Evolutionary conservation across 2,329 filamentous ascomycete species (phyloP), one percentile per base, ranked within the genome.

Genomic region (Mycosphaerella sp.): DNA sequence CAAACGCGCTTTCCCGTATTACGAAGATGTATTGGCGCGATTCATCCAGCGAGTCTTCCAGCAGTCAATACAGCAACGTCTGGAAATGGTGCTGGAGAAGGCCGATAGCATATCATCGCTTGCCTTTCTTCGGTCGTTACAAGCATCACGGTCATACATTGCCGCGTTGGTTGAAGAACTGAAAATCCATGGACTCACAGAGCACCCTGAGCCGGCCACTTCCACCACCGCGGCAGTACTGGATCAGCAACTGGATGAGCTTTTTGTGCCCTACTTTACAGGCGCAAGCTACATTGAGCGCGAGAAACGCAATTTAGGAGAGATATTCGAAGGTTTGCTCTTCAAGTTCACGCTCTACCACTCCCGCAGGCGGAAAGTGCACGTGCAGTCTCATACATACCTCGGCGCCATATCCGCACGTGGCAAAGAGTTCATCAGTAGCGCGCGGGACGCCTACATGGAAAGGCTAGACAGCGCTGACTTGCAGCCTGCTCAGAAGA

Each of bases 271-370:
- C 0, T 85, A 85, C 66, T 83, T 85, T 60, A 77, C 81, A 9
- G 82, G 82, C 4, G 80, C 80, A 0, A 82, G 81, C 9, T 85
- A 85, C 62, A 83, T 84, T 59, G 82, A 85, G 65, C 75, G 80
- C 46, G 82, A 85, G 63, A 83, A 81, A 68, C 78, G 77, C 58
- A 84, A 80, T 71, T 73, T 92, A 57, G 87, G 91, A 66, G 88
- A 92, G 66, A 73, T 92, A 2, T 92, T 95, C 73, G 92, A 89
- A 51, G 95, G 93, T 0, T 74, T 98, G 51, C 80, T 97, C 4
- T 95, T 98, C 80, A 95, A 95, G 65, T 98, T 93, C 67, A 95
- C 89, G 12, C 86, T 95, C n/a, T 97, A 92, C 67, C 93, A 98
- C 70, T 89, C 86, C 0, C 78, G 85, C 56, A 80, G 89, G 59